Conservation (phyloP, 306 rosid species). For the Quillaja saponaria region DNA sequence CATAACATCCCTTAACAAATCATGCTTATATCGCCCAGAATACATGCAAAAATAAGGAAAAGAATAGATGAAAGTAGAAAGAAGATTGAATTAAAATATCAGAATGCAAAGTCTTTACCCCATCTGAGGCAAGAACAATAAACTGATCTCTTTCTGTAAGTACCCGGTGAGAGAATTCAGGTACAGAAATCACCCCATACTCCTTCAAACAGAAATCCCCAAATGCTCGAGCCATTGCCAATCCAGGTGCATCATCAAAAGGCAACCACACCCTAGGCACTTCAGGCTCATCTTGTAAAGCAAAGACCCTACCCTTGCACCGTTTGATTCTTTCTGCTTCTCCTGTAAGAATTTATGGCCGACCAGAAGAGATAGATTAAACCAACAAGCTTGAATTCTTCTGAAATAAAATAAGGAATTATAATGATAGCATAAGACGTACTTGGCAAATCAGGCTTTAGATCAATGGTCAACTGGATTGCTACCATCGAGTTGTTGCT, state of each 20-base stretch:
- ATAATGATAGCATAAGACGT: slow-evolving; percentile 20
- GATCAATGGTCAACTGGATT: slow-evolving; percentile 79
- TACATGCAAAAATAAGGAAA: too few species aligned
- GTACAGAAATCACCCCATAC: slow-evolving; percentile 91
- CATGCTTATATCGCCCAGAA: slow-evolving; percentile 15
- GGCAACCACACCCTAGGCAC: slow-evolving; percentile 95
- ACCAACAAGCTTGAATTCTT: slow-evolving; percentile 18
- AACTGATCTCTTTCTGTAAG: slow-evolving; percentile 83
- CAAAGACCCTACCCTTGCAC: slow-evolving; percentile 93
- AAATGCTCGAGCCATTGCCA: slow-evolving; percentile 99
- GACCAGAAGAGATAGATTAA: slow-evolving; percentile 18
- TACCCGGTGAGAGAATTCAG: slow-evolving; percentile 73
- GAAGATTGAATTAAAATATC: neutral
- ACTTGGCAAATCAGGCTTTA: slow-evolving; percentile 98
- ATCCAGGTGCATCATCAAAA: slow-evolving; percentile 91
- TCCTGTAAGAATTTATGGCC: slow-evolving; percentile 39
- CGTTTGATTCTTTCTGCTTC: slow-evolving; percentile 92
- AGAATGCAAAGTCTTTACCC: slow-evolving; percentile 47
- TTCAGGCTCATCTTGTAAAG: slow-evolving; percentile 96
- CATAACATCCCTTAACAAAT: slow-evolving; percentile 15
- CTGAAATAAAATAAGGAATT: slow-evolving; percentile 17
- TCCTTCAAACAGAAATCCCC: slow-evolving; percentile 97
- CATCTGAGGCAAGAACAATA: slow-evolving; percentile 93
- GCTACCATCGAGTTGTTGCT: slow-evolving; percentile 64
- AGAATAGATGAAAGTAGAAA: neutral